Conservation (phyloP, 1,284 basidiomycete genomes). For the Sphaerobolus stellatus region DNA sequence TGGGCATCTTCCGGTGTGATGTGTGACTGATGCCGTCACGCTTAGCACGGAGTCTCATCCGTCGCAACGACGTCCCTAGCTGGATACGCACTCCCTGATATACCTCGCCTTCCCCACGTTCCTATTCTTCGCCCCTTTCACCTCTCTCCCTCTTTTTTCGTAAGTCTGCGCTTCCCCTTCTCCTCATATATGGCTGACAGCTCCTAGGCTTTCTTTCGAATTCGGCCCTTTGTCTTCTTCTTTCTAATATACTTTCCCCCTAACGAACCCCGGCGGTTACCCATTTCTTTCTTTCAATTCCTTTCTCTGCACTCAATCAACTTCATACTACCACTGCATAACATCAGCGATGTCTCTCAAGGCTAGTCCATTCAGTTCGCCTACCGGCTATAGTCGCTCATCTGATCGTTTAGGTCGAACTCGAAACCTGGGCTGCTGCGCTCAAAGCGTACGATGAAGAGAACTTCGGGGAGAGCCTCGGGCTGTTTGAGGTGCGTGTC, state of each 20-base stretch:
- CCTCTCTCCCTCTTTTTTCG: neutral
- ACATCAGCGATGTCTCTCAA: slow-evolving; percentile 68
- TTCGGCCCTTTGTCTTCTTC: neutral
- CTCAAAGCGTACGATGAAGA: slow-evolving; percentile 83
- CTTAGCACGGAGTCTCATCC: too few relatives aligned
- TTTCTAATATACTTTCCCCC: too few relatives aligned
- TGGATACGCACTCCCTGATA: too few relatives aligned
- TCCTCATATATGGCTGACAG: neutral
- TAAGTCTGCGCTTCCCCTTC: neutral
- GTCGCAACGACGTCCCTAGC: too few relatives aligned
- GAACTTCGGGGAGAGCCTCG: slow-evolving; percentile 72
- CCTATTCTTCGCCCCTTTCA: neutral
- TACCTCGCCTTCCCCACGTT: neutral
- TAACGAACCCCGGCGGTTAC: neutral
- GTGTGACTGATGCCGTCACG: too few relatives aligned
- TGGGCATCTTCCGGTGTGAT: too few relatives aligned
- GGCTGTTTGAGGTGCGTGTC: slow-evolving; percentile 67
- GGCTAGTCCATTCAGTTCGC: slow-evolving; percentile 32
- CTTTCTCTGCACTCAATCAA: neutral
- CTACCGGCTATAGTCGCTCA: neutral
- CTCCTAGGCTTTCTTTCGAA: neutral
- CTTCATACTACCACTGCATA: neutral
- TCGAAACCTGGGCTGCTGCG: slow-evolving; percentile 83
- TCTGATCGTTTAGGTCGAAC: slow-evolving; percentile 46
- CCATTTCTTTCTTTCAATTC: neutral